Conservation (phyloP, 2,329 filamentous ascomycete genomes). For the Ceratocystis huliohia region DNA sequence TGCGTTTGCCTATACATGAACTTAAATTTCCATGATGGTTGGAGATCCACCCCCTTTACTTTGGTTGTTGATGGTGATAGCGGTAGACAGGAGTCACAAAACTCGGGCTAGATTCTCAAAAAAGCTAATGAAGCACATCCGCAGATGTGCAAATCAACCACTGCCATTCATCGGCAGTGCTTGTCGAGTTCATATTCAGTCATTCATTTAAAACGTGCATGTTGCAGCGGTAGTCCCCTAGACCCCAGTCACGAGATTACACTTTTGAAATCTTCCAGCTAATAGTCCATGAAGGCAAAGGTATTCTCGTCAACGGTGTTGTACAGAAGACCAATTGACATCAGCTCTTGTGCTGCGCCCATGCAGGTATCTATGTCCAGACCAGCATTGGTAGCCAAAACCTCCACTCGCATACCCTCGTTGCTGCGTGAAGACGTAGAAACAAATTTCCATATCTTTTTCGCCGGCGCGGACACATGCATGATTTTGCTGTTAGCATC, state of each 20-base stretch:
- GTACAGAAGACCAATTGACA: constrained; percentile 63
- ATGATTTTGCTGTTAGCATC: constrained; percentile 28
- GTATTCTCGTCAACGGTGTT: constrained; percentile 88
- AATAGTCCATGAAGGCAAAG: constrained; percentile 70
- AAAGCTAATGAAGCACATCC: no score
- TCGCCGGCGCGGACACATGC: constrained; percentile 45
- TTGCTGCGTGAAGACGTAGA: constrained; percentile 55
- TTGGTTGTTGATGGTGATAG: no score
- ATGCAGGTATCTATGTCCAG: constrained; percentile 59
- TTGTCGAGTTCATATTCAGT: not conserved
- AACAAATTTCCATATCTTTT: constrained; percentile 60
- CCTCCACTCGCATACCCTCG: constrained; percentile 72
- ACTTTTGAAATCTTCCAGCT: constrained; percentile 12
- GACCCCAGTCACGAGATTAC: not conserved
- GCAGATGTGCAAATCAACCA: not conserved
- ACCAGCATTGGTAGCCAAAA: constrained; percentile 54
- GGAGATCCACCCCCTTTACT: no score
- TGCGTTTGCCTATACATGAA: no score
- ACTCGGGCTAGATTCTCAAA: no score
- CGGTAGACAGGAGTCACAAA: no score
- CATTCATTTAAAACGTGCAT: not conserved
- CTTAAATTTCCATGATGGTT: no score
- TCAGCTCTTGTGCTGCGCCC: constrained; percentile 68
- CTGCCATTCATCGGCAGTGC: not conserved
- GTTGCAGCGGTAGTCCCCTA: not conserved